Percentiles rank a stretch among this genome's conserved stretches.
Evolutionary conservation across 306 rosid genomes (phyloP).

Genomic region (Elaeagnus macrophylla): DNA sequence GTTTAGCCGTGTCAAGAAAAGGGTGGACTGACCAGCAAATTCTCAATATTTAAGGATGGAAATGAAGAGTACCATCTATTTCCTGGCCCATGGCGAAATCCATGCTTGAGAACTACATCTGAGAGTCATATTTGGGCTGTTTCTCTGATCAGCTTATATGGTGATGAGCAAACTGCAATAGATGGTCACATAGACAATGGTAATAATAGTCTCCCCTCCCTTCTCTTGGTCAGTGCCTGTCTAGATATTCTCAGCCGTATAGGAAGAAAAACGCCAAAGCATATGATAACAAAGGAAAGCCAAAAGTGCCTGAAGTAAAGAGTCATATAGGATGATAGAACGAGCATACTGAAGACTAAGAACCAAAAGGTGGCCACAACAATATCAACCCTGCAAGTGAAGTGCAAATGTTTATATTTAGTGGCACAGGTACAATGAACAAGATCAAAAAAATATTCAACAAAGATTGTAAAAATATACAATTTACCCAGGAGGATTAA

Average conservation of each 20-base stretch:
- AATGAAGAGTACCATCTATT: constrained; percentile 6
- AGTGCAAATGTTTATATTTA: constrained; percentile 6
- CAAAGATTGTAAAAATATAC: too few species aligned
- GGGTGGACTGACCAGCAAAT: constrained; percentile 1
- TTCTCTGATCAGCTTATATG: not conserved
- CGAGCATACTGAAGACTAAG: constrained; percentile 23
- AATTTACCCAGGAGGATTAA: too few species aligned
- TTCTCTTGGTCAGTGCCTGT: constrained; percentile 18
- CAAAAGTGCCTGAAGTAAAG: constrained; percentile 13
- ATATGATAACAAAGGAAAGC: constrained; percentile 14
- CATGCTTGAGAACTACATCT: not conserved
- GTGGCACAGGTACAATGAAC: not conserved
- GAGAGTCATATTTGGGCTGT: not conserved
- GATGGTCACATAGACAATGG: constrained; percentile 23
- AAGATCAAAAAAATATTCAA: not conserved
- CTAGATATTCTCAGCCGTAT: constrained; percentile 22
- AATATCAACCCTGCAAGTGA: constrained; percentile 26
- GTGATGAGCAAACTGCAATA: constrained; percentile 1
- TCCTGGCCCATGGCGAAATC: not conserved
- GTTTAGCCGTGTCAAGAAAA: constrained; percentile 11
- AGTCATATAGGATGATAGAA: constrained; percentile 20
- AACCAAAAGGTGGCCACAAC: constrained; percentile 21
- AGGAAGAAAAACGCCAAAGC: constrained; percentile 24
- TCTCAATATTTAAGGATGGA: constrained; percentile 10
- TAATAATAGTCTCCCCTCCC: constrained; percentile 20